Percentiles rank a stretch among this genome's conserved stretches.
These are phyloP conservation scores for Phaseolus lunatus DNA, from an alignment of 306 rosid species.

Conservation along the genomic window DNA sequence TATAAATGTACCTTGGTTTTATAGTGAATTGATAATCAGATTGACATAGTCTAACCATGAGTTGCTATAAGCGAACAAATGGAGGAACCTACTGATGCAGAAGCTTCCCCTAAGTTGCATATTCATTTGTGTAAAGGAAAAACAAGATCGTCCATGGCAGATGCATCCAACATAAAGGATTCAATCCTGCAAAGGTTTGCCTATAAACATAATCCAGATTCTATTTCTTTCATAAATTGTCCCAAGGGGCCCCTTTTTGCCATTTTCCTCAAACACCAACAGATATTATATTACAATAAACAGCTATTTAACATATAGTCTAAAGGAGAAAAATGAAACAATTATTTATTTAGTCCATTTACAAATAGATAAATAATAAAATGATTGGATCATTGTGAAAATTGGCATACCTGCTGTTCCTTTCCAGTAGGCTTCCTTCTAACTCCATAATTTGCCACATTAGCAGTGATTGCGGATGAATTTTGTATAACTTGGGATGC, in stretches of 20 bases:
- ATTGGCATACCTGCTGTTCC: conserved; percentile 65
- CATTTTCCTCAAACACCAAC: background rate
- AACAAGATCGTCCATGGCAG: background rate
- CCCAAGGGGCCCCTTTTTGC: background rate
- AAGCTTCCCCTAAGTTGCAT: background rate
- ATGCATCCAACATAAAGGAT: background rate
- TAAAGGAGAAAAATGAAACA: conserved; percentile 19
- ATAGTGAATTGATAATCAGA: too few relatives aligned
- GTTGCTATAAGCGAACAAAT: too few relatives aligned
- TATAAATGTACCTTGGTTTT: too few relatives aligned
- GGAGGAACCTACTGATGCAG: too few relatives aligned
- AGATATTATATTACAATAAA: background rate
- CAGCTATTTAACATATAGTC: background rate
- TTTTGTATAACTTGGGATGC: conserved; percentile 56
- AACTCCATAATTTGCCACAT: conserved; percentile 56
- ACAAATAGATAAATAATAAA: conserved; percentile 13
- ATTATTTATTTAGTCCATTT: background rate
- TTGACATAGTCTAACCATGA: too few relatives aligned
- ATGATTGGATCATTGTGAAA: conserved; percentile 13
- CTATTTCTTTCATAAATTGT: background rate
- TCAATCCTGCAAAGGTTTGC: background rate
- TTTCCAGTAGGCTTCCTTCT: conserved; percentile 49
- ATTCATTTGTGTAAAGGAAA: background rate
- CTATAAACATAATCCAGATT: background rate
- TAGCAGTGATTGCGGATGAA: conserved; percentile 45